Evolutionary conservation across 371 early-diverging fungal species (phyloP).

Genomic region (Mortierella sp.): DNA sequence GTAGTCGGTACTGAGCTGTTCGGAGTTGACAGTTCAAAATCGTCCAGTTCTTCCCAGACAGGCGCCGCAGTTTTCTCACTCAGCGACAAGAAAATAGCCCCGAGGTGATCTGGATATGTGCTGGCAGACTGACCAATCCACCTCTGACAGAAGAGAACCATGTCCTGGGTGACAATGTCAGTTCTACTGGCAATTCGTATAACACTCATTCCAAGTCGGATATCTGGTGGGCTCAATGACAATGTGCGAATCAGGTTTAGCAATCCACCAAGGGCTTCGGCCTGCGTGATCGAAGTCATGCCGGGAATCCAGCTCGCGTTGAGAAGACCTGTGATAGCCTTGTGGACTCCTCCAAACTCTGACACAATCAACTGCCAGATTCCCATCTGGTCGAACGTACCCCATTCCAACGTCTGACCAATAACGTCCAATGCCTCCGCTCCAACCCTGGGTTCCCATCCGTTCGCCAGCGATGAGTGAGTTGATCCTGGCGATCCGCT

Average conservation of each 20-base stretch:
- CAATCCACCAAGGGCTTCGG: conserved; percentile 45
- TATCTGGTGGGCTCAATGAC: conserved; percentile 26
- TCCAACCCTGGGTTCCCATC: conserved; percentile 34
- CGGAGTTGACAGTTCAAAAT: conserved; percentile 15
- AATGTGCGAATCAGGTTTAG: conserved; percentile 45
- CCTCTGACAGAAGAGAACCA: conserved; percentile 39
- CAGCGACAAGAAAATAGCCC: conserved; percentile 33
- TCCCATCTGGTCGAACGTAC: conserved; percentile 45
- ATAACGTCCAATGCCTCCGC: conserved; percentile 20
- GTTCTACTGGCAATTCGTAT: conserved; percentile 31
- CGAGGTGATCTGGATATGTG: conserved; percentile 42
- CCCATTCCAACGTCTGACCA: conserved; percentile 44
- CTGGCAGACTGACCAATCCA: conserved; percentile 30
- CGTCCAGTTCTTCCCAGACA: conserved; percentile 16
- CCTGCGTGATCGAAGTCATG: conserved; percentile 12
- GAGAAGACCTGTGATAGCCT: conserved; percentile 28
- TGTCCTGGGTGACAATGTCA: conserved; percentile 34
- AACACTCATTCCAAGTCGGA: conserved; percentile 36
- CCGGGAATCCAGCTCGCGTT: conserved; percentile 40
- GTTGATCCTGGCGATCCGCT: conserved; percentile 1
- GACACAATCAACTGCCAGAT: conserved; percentile 51
- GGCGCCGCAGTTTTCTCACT: conserved; percentile 40
- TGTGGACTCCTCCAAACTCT: conserved; percentile 42
- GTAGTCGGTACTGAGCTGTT: conserved; percentile 21
- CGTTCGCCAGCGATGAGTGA: background rate